These are phyloP conservation scores for Scleroderma bovista DNA, from an alignment of 768 basidiomycete genomes.

Conservation along the genomic window DNA sequence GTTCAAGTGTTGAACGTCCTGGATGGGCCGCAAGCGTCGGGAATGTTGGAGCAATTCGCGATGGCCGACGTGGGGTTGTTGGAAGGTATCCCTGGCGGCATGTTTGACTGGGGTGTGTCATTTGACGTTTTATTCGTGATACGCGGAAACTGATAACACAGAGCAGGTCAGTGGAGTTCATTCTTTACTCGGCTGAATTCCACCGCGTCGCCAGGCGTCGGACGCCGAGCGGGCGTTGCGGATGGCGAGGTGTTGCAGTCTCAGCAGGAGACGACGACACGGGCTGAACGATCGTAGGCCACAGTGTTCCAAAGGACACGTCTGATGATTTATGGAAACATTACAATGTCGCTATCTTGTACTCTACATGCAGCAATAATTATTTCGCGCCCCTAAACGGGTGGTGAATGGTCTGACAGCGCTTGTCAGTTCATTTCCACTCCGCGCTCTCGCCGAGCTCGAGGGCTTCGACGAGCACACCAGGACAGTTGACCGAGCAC, in stretches of 20 bases:
- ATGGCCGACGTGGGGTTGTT: slow-evolving; percentile 64
- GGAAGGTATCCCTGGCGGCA: slow-evolving; percentile 74
- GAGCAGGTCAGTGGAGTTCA: slow-evolving; percentile 72
- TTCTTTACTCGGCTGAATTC: slow-evolving; percentile 63
- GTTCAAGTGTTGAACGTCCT: slow-evolving; percentile 77
- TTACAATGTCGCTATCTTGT: too few relatives aligned
- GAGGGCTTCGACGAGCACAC: too few relatives aligned
- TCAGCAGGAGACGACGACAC: too few relatives aligned
- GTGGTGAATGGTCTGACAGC: too few relatives aligned
- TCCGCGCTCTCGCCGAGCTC: too few relatives aligned
- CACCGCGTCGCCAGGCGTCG: slow-evolving; percentile 1
- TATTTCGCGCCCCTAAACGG: too few relatives aligned
- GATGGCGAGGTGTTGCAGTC: neutral
- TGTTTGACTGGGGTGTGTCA: slow-evolving; percentile 82
- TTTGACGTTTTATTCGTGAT: slow-evolving; percentile 14
- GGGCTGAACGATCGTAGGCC: too few relatives aligned
- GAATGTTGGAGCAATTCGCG: slow-evolving; percentile 56
- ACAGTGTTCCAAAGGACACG: too few relatives aligned
- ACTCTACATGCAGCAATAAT: too few relatives aligned
- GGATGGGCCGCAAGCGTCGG: slow-evolving; percentile 52
- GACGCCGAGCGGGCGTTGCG: slow-evolving; percentile 3
- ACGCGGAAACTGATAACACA: neutral
- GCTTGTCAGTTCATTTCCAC: too few relatives aligned
- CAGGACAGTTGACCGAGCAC: too few relatives aligned
- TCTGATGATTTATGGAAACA: too few relatives aligned